Evolutionary conservation across 164 flowering plant species (phyloP).

Genomic region (Paratinospora sagittata): DNA sequence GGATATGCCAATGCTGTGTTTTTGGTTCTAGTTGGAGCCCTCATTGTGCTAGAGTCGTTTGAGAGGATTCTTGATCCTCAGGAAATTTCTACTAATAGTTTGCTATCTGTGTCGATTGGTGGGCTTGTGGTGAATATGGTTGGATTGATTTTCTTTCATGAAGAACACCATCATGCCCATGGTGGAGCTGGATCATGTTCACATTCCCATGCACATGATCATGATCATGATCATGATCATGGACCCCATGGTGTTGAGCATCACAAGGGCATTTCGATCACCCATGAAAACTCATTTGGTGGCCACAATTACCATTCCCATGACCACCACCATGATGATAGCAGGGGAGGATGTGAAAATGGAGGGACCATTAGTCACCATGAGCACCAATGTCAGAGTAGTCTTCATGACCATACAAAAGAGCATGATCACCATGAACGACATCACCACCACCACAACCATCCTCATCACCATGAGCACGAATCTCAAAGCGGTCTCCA

Average conservation of each 20-base stretch:
- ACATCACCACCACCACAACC: too few species aligned
- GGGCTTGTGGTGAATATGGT: conserved; percentile 87
- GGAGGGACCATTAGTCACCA: conserved; percentile 5
- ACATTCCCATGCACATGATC: conserved; percentile 50
- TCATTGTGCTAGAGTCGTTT: conserved; percentile 84
- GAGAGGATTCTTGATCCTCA: conserved; percentile 98
- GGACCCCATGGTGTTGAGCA: conserved; percentile 19
- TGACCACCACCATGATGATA: conserved; percentile 13
- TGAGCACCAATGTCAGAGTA: conserved; percentile 11
- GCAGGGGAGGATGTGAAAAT: not conserved
- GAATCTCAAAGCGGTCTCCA: too few species aligned
- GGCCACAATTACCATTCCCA: conserved; percentile 16
- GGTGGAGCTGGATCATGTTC: conserved; percentile 76
- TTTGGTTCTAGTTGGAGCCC: conserved; percentile 79
- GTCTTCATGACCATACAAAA: too few species aligned
- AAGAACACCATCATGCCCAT: conserved; percentile 99
- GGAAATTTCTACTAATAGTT: conserved; percentile 84
- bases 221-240: conserved; percentile 32
- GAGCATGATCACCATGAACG: too few species aligned
- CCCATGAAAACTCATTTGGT: conserved; percentile 21
- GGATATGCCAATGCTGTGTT: conserved; percentile 98
- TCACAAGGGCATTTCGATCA: conserved; percentile 21
- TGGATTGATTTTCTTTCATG: conserved; percentile 90
- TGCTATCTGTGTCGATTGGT: conserved; percentile 80
- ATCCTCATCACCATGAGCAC: too few species aligned